Base-by-base conservation (phyloP, 768 basidiomycete species). In the Crassisporium funariophilum region DNA sequence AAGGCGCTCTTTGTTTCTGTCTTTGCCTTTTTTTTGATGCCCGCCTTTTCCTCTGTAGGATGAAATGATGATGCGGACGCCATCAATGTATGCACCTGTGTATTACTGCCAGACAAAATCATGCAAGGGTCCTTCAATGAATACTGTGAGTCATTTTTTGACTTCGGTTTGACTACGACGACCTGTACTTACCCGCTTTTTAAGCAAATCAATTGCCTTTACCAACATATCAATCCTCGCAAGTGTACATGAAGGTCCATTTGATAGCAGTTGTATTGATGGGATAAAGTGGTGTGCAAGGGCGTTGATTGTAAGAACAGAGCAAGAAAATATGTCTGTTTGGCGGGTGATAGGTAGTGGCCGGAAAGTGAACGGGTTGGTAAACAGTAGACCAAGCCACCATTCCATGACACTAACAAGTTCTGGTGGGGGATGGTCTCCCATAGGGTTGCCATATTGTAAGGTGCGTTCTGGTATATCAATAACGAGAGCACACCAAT, bases 271-370 rank as follows among this genome's bases (percentile, higher is more conserved):
- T 17, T 13, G 10, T 33, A 12, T 22, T n/a, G 15, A 23, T 22
- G 53, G 45, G 10, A 41, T 11, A 29, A 54, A 44, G 19, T 46
- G 15, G 24, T 37, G 35, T 5, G 39, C 2, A 2, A 47, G 21
- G 6, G 50, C 39, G 36, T 52, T 52, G 11, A 35, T n/a, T 5
- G 53, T 27, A 13, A 50, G 40, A 7, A 54, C 21, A 5, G 44
- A 41, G 41, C 53, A 54, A 13, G 53, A 55, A 22, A 44, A 39
- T 1, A n/a, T 44, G 21, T 55, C 53, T 1, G 19, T 16, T 22
- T 55, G 53, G 17, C 16, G 13, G 16, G 50, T 35, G 9, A 40
- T 35, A 4, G 33, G 39, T 16, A 52, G 12, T 4, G 15, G 4
- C 16, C 29, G 22, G 13, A 47, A 7, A 15, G 41, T 12, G 36